Conservation (phyloP, 2,329 filamentous ascomycete genomes). For the Fusarium keratoplasticum region DNA sequence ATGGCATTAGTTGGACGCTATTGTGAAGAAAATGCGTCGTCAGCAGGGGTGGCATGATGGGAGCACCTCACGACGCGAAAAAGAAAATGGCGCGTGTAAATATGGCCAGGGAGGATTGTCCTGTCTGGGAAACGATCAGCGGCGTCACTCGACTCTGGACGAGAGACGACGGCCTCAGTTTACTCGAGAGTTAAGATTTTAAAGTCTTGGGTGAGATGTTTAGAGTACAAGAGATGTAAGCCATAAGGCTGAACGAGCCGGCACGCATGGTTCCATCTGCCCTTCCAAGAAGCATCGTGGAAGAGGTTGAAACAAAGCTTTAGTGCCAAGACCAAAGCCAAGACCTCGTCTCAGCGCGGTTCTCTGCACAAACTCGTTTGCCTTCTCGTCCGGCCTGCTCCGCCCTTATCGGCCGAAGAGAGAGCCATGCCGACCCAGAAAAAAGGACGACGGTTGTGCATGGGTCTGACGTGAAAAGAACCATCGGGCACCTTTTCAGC, state of each 20-base stretch:
- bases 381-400: conserved; percentile 10
- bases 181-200: neutral
- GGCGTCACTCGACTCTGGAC: neutral
- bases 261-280: neutral
- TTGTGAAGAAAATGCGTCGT: neutral
- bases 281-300: conserved; percentile 18
- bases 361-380: conserved; percentile 4
- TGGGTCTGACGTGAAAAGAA: neutral
- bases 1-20: neutral
- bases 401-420: conserved; percentile 34
- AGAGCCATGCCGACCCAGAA: neutral
- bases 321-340: conserved; percentile 40
- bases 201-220: neutral
- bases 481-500: conserved; percentile 28
- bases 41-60: conserved; percentile 1
- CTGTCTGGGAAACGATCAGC: conserved; percentile 3
- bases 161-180: neutral
- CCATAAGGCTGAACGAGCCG: neutral
- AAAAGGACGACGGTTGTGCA: conserved; percentile 1
- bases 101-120: neutral
- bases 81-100: conserved; percentile 5
- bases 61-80: neutral
- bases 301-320: conserved; percentile 41
- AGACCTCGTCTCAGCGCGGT: conserved; percentile 23
- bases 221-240: neutral